Conservation (phyloP, 225 moss, liverwort and hornwort species). For the Marchantia polymorpha region DNA sequence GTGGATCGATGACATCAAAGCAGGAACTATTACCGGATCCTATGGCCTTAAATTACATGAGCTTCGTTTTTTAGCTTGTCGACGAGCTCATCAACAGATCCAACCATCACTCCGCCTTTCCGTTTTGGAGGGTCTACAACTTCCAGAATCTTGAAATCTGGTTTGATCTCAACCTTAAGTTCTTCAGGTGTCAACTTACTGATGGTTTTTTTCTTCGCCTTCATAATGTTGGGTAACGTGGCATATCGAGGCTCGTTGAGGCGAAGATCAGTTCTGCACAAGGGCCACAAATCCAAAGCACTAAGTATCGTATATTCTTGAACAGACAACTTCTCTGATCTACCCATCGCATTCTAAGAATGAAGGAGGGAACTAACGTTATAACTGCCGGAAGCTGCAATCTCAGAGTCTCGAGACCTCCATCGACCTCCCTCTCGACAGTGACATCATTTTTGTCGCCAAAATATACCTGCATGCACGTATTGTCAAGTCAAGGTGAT, state of each 20-base stretch:
- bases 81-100: slow-evolving; percentile 86
- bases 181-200: slow-evolving; percentile 77
- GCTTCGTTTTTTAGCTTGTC: slow-evolving; percentile 96
- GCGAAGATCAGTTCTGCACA: slow-evolving; percentile 70
- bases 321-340: not conserved
- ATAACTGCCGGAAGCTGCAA: slow-evolving; percentile 84
- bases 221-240: slow-evolving; percentile 95
- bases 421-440: slow-evolving; percentile 90
- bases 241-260: slow-evolving; percentile 95
- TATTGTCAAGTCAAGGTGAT: not conserved
- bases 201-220: slow-evolving; percentile 92
- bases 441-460: slow-evolving; percentile 51
- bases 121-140: slow-evolving; percentile 79
- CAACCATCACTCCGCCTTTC: slow-evolving; percentile 80
- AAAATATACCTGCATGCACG: slow-evolving; percentile 51
- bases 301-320: not conserved
- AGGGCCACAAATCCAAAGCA: not conserved
- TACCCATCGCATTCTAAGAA: not conserved
- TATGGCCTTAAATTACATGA: slow-evolving; percentile 43
- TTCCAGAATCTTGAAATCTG: slow-evolving; percentile 71
- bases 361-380: slow-evolving; percentile 43
- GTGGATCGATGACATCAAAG: not conserved
- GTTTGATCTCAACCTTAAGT: slow-evolving; percentile 58
- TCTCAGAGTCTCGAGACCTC: slow-evolving; percentile 80
- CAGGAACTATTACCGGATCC: not conserved